A percentile compares a stretch with the other conserved stretches of the same genome.
Conservation (phyloP, 1,284 basidiomycete genomes). For the Pholiota adiposa region DNA sequence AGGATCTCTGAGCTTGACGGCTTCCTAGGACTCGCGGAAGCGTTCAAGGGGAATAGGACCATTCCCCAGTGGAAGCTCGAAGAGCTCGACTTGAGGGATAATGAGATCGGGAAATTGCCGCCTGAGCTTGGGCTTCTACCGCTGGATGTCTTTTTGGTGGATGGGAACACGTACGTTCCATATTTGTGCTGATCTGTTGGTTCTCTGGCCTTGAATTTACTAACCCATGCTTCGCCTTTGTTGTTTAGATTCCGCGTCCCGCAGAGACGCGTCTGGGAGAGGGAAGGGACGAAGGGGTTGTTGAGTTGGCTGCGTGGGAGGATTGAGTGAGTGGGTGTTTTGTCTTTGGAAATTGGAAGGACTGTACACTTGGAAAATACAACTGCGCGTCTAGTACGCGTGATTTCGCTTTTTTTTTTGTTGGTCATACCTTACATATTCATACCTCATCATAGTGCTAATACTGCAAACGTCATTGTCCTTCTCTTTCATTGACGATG, state of each 20-base stretch:
- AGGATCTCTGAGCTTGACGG: conserved; percentile 61
- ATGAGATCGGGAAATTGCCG: conserved; percentile 70
- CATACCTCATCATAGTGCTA: not conserved
- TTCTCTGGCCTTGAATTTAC: conserved; percentile 7
- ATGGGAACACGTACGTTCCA: conserved; percentile 78
- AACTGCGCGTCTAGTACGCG: too few species aligned
- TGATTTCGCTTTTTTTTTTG: too few species aligned
- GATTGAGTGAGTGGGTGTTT: conserved; percentile 51
- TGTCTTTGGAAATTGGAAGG: not conserved
- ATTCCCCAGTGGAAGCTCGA: conserved; percentile 74
- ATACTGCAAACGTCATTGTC: not conserved
- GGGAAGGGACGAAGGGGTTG: conserved; percentile 81
- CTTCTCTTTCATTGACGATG: not conserved
- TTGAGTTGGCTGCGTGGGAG: conserved; percentile 75
- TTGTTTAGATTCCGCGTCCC: conserved; percentile 77
- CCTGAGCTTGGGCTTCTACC: conserved; percentile 73
- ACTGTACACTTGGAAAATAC: not conserved
- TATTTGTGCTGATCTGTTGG: conserved; percentile 4
- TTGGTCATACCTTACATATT: not conserved
- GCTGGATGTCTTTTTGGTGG: conserved; percentile 78
- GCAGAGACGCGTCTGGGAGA: conserved; percentile 77
- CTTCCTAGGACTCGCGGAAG: conserved; percentile 58
- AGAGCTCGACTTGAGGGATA: conserved; percentile 79
- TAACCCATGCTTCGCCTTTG: conserved; percentile 10
- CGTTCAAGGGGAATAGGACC: conserved; percentile 66